Evolutionary conservation across 306 rosid genomes (phyloP), one percentile per base, ranked within the genome.

Genomic region (Cicer pinnatifidum): DNA sequence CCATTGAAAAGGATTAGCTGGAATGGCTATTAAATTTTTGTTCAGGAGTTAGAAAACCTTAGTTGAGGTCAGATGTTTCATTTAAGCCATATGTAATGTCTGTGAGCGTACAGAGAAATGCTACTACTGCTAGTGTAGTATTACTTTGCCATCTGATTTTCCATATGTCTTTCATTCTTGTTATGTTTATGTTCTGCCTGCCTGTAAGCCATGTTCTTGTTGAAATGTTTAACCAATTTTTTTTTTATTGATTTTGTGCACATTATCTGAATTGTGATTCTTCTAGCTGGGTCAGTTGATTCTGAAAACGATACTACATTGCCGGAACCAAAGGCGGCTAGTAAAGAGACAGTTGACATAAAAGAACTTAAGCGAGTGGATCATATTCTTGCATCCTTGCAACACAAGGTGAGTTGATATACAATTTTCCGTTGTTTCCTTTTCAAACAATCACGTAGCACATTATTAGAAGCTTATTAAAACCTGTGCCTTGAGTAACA

Each of bases 281-380:
- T 75, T 74, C 37, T 80, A 66, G 78, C 67, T 80, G 84, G 80
- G 71, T 73, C 86, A 82, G 96, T 81, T 68, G 98, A 91, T 78
- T 81, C 91, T 28, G 95, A 94, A 77, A 93, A 81, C 63, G 96
- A 89, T 86, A 43, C 68, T 67, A 81, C 63, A 11, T 62, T 73
- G 41, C 11, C 38, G 75, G 94, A 91, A 69, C 19, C 93, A 50
- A 91, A 94, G 89, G 82, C 60, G 85, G 83, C 69, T 78, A 69
- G 8, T 64, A 91, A 86, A 81, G 95, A 89, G 87, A 81, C 84
- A 41, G 82, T 94, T 70, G 89, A 91, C 63, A 58, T 86, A 12
- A 88, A 89, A 85, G 94, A 93, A 84, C 69, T 89, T 16, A 89
- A 81, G 83, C 94, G 89, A 72, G 87, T 89, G 50, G 93, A 94